Base-by-base conservation (phyloP, 208 protist genomes). In the Crithidia fasciculata region DNA sequence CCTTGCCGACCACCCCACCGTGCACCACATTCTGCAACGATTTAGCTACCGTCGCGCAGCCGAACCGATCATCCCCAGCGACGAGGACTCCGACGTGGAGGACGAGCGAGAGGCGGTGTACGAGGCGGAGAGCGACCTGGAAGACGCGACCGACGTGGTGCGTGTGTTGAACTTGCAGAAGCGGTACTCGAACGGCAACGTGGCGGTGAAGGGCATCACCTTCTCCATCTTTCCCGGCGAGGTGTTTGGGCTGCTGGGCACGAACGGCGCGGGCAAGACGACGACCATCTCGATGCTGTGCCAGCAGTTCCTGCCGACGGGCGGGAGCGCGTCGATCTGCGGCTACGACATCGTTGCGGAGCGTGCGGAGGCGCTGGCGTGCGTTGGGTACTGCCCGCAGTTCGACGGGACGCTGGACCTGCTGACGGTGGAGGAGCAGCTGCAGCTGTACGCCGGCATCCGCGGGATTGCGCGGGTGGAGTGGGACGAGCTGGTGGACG, bases 351-450 rank as follows among this genome's bases (percentile, higher is more conserved):
- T 90, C 28, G 70, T 90, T 13, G 78, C 87, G 76, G 81, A 49
- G 45, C 45, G 45, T 90, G 44, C 87, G 84, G 19, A 86, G 89
- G 55, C 68, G 77, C 28, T 86, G 87, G 59, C 66, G 89, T 39
- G 82, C 87, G 19, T 85, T 84, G 37, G 87, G 68, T 96, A 98
- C 53, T 99, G 97, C 78, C 96, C 97, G 39, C 97, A 99, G 78
- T 98, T 98, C 80, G 96, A 98, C 76, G 86, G 97, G 37, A 71
- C 91, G 2, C 88, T 96, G 50, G 86, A 93, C 49, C 82, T 98
- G 40, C 77, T 99, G 13, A 99, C 95, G 37, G 85, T 89, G 45
- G 65, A 88, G 9, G 96, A 99, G 73, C 96, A 99, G 72, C 76
- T 99, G 40, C 37, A 56, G 13, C 49, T 83, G 57, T 82, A 78